Conservation (phyloP, 1,139 yeast species). For the Blastobotrys capitulatus region DNA sequence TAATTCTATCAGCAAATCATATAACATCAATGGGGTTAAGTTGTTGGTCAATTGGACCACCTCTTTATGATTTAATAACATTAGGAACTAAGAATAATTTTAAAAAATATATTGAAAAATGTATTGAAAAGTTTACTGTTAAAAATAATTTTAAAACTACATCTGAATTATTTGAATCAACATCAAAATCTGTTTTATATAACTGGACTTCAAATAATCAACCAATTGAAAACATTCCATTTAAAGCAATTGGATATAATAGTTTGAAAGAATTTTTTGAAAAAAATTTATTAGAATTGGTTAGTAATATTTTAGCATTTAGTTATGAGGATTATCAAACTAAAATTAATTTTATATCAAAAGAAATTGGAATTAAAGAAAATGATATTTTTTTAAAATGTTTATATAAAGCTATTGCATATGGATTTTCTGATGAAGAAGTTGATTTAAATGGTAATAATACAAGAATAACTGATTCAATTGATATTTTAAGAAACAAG, state of each 20-base stretch:
- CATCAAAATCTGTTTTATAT: constrained; percentile 36
- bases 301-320: constrained; percentile 14
- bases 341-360: no score
- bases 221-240: constrained; percentile 37
- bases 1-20: not conserved
- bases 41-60: constrained; percentile 5
- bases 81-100: not conserved
- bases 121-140: constrained; percentile 1
- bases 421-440: constrained; percentile 9
- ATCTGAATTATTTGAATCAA: constrained; percentile 29
- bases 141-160: no score
- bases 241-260: constrained; percentile 34
- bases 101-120: not conserved
- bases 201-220: constrained; percentile 38
- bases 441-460: not conserved
- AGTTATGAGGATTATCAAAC: constrained; percentile 5
- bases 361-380: constrained; percentile 9
- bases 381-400: constrained; percentile 5
- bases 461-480: not conserved
- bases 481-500: not conserved
- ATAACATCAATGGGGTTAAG: constrained; percentile 1
- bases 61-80: constrained; percentile 11
- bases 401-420: constrained; percentile 15
- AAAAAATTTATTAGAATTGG: constrained; percentile 25
- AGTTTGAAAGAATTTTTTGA: constrained; percentile 28